A percentile compares a stretch with the other conserved stretches of the same genome.
Evolutionary conservation across 2,329 filamentous ascomycete genomes (phyloP).

Genomic region (Fusarium bulbicola): DNA sequence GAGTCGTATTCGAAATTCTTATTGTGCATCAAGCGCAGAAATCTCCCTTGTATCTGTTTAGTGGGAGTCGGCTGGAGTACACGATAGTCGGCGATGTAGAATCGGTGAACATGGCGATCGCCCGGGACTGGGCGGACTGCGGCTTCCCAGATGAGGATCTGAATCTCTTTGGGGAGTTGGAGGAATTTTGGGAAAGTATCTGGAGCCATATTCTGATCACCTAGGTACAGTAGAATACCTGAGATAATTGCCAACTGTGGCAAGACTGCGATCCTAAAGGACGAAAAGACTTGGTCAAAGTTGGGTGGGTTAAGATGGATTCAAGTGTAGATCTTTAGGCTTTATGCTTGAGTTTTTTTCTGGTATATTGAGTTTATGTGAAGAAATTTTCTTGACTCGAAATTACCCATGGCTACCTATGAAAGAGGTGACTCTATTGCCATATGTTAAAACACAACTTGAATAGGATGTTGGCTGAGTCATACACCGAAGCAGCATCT

Average conservation of each 20-base stretch:
- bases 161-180: conserved; percentile 13
- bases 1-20: too few species aligned
- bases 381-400: fast-evolving
- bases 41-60: background rate
- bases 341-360: background rate
- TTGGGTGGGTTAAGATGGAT: background rate
- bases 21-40: background rate
- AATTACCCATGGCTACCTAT: background rate
- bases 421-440: background rate
- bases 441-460: background rate
- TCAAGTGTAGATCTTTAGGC: background rate
- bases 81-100: conserved; percentile 7
- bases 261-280: too few species aligned
- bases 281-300: too few species aligned
- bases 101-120: conserved; percentile 19
- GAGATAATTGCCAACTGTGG: background rate
- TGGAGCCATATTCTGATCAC: background rate
- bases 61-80: background rate
- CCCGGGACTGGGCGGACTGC: conserved; percentile 7
- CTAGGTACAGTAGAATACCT: background rate
- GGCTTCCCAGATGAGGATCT: conserved; percentile 15
- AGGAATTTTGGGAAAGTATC: conserved; percentile 7
- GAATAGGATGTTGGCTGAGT: background rate
- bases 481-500: background rate
- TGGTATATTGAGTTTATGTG: fast-evolving